These are phyloP conservation scores for Bolboschoenoplectus hybrid DNA, from an alignment of 202 grass and related monocot species.

Conservation along the genomic window DNA sequence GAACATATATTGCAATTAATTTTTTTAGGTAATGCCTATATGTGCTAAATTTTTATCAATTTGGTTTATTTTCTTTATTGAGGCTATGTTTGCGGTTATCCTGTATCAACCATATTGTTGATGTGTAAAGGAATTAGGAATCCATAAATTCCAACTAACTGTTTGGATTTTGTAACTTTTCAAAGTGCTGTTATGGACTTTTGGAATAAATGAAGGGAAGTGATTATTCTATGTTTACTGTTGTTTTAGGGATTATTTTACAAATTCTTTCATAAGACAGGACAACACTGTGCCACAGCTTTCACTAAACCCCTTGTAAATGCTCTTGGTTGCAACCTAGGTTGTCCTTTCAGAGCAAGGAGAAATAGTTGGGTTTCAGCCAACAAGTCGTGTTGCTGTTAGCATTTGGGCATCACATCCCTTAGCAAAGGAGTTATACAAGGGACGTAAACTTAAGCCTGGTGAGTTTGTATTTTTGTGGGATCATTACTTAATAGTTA, in stretches of 20 bases:
- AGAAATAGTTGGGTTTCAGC: slow-evolving; percentile 88
- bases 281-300: background rate
- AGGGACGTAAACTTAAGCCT: slow-evolving; percentile 58
- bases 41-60: background rate
- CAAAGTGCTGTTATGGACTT: background rate
- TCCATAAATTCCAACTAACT: background rate
- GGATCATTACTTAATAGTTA: slow-evolving; percentile 15
- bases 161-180: background rate
- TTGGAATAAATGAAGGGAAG: background rate
- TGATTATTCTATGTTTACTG: background rate
- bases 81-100: background rate
- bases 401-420: slow-evolving; percentile 81
- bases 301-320: slow-evolving; percentile 3
- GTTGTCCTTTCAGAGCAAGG: slow-evolving; percentile 79
- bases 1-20: background rate
- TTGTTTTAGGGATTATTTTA: background rate
- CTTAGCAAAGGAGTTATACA: slow-evolving; percentile 59
- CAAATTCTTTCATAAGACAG: background rate
- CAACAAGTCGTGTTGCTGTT: slow-evolving; percentile 71
- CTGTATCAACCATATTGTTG: background rate
- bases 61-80: background rate
- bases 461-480: slow-evolving; percentile 44
- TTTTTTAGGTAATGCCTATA: background rate
- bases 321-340: slow-evolving; percentile 40
- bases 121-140: background rate